phyloP scores from a whole-genome alignment of 352 stramenopile species.

The Pythium graminicola region DNA sequence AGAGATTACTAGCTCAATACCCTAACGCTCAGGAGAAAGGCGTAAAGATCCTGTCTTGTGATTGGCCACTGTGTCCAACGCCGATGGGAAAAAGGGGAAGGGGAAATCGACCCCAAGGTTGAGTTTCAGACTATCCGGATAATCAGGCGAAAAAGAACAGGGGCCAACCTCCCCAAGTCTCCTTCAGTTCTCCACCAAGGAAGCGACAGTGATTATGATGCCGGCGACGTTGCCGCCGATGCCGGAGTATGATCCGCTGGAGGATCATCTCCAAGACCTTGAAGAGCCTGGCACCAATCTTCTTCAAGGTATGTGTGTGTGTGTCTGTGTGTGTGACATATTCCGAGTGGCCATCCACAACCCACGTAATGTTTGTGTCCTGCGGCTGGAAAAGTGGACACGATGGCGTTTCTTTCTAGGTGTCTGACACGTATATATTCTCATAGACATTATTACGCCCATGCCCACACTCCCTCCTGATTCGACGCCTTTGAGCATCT shows the following conservation, averaged over 20 bases:
- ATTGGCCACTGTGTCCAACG: constrained; percentile 26
- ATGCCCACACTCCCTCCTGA: constrained; percentile 18
- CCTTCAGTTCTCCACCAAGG: neutral
- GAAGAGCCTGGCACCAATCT: constrained; percentile 61
- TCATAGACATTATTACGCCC: constrained; percentile 14
- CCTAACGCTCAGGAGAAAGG: constrained; percentile 2
- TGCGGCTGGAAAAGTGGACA: constrained; percentile 24
- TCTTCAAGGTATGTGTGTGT: constrained; percentile 55
- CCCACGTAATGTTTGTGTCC: no score
- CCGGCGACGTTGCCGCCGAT: constrained; percentile 41
- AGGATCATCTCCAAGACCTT: constrained; percentile 64
- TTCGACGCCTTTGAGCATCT: constrained; percentile 52
- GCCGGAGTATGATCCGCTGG: constrained; percentile 63
- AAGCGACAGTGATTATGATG: constrained; percentile 30
- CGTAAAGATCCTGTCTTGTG: constrained; percentile 8
- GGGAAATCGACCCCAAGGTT: neutral
- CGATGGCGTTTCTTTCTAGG: constrained; percentile 4
- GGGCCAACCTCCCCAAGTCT: neutral
- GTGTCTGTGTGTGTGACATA: no score
- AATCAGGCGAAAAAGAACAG: constrained; percentile 9
- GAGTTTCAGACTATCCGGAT: constrained; percentile 1
- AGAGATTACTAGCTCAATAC: neutral
- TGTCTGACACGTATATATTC: neutral
- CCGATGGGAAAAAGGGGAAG: constrained; percentile 1
- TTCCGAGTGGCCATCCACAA: no score